Base-by-base conservation (phyloP, 1,284 basidiomycete genomes). In the Golubevia pallescens region DNA sequence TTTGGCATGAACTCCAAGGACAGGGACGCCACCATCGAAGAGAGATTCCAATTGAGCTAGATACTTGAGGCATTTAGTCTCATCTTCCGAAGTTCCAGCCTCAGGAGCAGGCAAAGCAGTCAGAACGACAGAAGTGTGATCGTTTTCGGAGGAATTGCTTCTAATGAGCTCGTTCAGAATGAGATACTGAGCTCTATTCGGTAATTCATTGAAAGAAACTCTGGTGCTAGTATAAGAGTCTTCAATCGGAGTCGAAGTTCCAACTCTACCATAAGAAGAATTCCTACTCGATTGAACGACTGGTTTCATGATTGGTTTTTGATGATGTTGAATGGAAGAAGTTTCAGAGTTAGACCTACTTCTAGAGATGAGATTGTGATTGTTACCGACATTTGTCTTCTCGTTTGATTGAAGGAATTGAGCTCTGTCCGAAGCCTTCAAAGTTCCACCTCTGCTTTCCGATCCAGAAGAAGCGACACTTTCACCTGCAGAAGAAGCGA, bases 131-230 rank as follows among this genome's bases (percentile, higher is more conserved):
- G 78, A 74, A 13, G 82, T 83, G n/a, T 24, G 61, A 56, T n/a
- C n/a, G n/a, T n/a, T n/a, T 1, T 65, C 42, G 2, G 67, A 69
- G n/a, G 80, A 82, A 53, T 84, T 75, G 32, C 62, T 63, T 28
- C 80, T 69, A 65, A 84, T 81, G 54, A 84, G 67, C 59, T 84
- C 80, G 66, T 84, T 84, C 28, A 84, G 56, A 32, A 84, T 84
- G 24, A 84, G 58, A 61, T 83, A 84, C 68, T 84, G 81, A 51
- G 81, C 81, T 61, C 75, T 78, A 62, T 84, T 83, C 16, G 81
- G 81, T 60, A 84, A 60, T 56, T 77, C 75, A 67, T 84, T 84
- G 75, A 84, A 84, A 53, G 77, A 72, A 6, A 84, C 24, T 21
- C 54, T 21, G 20, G 54, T 38, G 10, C 34, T 38, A 38, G 34